Base-by-base conservation (phyloP, 371 early-diverging fungal genomes). In the Apophysomyces variabilis region DNA sequence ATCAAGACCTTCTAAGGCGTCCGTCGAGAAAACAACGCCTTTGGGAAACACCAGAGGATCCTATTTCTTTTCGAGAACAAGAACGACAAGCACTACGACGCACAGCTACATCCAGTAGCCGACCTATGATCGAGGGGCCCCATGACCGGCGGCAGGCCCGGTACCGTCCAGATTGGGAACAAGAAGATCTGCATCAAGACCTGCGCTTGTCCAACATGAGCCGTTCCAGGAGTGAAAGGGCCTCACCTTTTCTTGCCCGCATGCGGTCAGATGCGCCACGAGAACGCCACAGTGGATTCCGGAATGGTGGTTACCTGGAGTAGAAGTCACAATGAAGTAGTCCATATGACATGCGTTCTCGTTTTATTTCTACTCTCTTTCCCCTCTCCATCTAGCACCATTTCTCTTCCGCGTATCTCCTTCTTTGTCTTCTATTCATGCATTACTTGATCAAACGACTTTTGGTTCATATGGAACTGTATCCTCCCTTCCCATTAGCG, bases 81-180 rank as follows among this genome's bases (percentile, higher is more conserved):
- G 65, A 65, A 38, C 58, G 65, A 43, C 58, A 65, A 46, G 65
- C 46, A 13, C 57, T 65, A 18, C 65, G 65, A 35, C 64, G 54
- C 35, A 58, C 37, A 58, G 37, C 38, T 12, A 38, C 44, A 16
- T 39, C 32, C 16, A 13, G 26, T 6, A 18, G 38, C 7, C 14
- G 26, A 9, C 44, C 57, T 26, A 38, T 43, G 41, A 39, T n/a
- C 0, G 16, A 14, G 6, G 39, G 16, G 47, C 44, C 26, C 12
- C 7, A 61, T 7, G n/a, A 61, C 13, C 11, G 16, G 35, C 62
- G 46, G 36, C 46, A 44, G 16, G 26, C 18, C 61, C 61, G 61
- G 39, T 38, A 60, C 6, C n/a, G 43, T 26, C 11, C 54, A 8
- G 21, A 50, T 50, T n/a, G 38, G 12, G 44, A 18, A 5, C 39